Percentiles rank a stretch among this genome's conserved stretches.
Conservation (phyloP, 1,139 yeast genomes). For the Taphrina populina region DNA sequence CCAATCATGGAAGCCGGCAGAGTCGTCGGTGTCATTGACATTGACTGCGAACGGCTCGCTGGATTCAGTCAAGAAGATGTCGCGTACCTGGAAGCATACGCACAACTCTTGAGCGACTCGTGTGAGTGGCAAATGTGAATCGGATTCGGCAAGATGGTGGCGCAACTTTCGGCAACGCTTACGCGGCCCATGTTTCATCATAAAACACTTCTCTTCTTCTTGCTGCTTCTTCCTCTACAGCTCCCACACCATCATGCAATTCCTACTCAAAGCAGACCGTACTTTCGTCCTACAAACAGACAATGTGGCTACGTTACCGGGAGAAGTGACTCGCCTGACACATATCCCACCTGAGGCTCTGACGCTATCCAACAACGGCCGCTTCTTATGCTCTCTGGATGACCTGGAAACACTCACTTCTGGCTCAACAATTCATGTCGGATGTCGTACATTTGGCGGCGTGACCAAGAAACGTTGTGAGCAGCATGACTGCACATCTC, state of each 20-base stretch:
- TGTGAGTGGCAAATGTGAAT: conserved; percentile 48
- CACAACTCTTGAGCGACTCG: conserved; percentile 52
- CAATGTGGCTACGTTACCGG: conserved; percentile 11
- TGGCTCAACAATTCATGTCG: conserved; percentile 14
- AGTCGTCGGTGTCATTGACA: conserved; percentile 74
- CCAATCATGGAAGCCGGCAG: conserved; percentile 56
- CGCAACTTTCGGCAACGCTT: no score
- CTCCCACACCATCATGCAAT: conserved; percentile 8
- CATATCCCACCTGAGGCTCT: conserved; percentile 15
- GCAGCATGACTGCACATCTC: conserved; percentile 59
- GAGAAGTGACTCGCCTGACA: conserved; percentile 3
- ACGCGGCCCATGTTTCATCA: conserved; percentile 10
- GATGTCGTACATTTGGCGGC: conserved; percentile 20
- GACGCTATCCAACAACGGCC: conserved; percentile 17
- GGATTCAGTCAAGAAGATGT: conserved; percentile 71
- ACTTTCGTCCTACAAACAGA: conserved; percentile 14
- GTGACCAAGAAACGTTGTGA: conserved; percentile 43
- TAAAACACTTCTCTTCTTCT: neutral
- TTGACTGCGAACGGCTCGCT: conserved; percentile 65
- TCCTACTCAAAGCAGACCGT: conserved; percentile 12
- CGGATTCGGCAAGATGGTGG: no score
- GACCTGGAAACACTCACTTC: conserved; percentile 7
- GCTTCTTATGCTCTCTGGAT: neutral
- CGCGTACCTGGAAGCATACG: conserved; percentile 60
- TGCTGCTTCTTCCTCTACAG: neutral